Conservation (phyloP, 2,329 filamentous ascomycete species). For the Alternaria infectoria region DNA sequence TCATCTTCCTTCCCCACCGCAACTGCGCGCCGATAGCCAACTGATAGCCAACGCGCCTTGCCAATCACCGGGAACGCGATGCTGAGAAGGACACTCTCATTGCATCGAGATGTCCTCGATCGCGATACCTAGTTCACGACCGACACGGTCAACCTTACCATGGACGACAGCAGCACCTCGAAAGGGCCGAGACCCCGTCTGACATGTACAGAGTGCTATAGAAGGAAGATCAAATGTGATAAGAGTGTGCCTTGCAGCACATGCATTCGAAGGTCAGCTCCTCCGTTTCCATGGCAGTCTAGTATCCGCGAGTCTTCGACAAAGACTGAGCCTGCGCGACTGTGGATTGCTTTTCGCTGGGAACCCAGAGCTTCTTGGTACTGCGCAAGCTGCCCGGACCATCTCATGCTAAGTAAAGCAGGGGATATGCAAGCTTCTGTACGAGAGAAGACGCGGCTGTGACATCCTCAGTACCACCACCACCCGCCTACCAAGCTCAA, state of each 20-base stretch:
- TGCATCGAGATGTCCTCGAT: not conserved
- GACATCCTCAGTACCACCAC: not conserved
- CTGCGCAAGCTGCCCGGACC: not conserved
- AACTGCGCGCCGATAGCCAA: not conserved
- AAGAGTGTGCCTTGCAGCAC: constrained; percentile 52
- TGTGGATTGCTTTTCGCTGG: not conserved
- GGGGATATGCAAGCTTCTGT: constrained; percentile 21
- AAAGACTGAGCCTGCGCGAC: not conserved
- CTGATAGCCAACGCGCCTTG: not conserved
- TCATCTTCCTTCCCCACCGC: not conserved
- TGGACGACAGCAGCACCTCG: constrained; percentile 9
- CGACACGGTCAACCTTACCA: not conserved
- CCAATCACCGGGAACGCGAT: not conserved
- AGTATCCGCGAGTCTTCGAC: not conserved
- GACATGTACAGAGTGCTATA: constrained; percentile 40
- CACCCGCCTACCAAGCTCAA: not conserved
- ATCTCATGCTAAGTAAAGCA: not conserved
- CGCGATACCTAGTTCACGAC: not conserved
- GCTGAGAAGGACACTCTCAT: not conserved
- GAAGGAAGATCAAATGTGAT: constrained; percentile 49
- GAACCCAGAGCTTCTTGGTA: not conserved
- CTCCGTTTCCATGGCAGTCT: not conserved
- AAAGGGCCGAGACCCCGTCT: constrained; percentile 24
- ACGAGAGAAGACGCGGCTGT: constrained; percentile 12
- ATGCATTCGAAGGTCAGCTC: constrained; percentile 43